phyloP scores from a whole-genome alignment of 495 filamentous ascomycete genomes.

The Podospora bellae-mahoneyi region DNA sequence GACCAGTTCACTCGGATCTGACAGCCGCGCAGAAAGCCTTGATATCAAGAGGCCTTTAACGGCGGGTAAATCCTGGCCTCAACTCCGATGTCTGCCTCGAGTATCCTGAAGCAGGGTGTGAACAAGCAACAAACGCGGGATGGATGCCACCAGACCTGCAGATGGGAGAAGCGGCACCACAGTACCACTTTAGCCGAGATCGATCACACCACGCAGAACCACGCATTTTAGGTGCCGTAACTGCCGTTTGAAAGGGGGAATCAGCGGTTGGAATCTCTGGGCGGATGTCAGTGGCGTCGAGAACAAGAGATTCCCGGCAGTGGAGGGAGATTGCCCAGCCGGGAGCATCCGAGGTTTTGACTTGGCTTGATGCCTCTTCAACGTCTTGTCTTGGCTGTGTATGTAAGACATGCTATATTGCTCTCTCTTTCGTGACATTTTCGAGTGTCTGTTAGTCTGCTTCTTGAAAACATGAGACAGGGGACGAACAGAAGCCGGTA shows the following conservation, averaged over 20 bases:
- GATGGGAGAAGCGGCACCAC: not conserved
- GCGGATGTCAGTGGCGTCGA: conserved; percentile 10
- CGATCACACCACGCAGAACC: not conserved
- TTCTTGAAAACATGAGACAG: not conserved
- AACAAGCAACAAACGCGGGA: not conserved
- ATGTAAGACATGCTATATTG: no score
- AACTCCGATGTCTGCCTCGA: not conserved
- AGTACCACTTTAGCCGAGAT: conserved; percentile 2
- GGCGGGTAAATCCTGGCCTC: not conserved
- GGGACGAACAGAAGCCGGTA: not conserved
- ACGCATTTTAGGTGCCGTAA: not conserved
- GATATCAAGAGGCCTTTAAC: not conserved
- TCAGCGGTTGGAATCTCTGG: conserved; percentile 6
- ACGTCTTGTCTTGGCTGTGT: conserved; percentile 2
- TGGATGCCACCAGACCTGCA: not conserved
- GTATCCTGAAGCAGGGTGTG: not conserved
- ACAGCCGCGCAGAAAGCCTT: not conserved
- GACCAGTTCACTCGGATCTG: not conserved
- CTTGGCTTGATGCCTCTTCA: not conserved
- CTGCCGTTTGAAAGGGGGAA: not conserved
- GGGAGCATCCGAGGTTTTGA: conserved; percentile 2
- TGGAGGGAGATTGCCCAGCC: conserved; percentile 2
- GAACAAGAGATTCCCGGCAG: conserved; percentile 5
- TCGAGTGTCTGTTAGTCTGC: not conserved
- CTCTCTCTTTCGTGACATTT: no score